Conservation (phyloP, 306 rosid genomes). For the Cicer pinnatifidum region DNA sequence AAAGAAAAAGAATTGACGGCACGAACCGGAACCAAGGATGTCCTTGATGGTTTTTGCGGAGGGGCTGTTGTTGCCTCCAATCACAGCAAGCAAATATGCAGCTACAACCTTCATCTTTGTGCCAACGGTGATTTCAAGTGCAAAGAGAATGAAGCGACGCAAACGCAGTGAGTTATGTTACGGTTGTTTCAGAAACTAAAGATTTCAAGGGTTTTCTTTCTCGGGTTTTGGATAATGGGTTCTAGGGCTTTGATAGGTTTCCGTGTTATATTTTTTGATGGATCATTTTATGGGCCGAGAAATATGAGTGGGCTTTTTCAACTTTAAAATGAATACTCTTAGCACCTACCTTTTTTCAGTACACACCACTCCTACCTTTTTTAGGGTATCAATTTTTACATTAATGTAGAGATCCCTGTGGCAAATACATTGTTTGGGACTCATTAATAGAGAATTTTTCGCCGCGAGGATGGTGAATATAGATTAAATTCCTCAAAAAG, state of each 20-base stretch:
- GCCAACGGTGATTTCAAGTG: constrained; percentile 5
- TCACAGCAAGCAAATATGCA: constrained; percentile 64
- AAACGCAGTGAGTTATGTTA: neutral
- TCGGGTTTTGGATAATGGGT: neutral
- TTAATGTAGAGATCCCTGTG: no score
- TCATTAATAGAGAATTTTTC: no score
- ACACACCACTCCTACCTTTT: neutral
- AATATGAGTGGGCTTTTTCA: neutral
- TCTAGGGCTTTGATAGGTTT: neutral
- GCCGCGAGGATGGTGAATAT: no score
- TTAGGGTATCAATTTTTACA: no score
- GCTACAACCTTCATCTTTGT: constrained; percentile 70
- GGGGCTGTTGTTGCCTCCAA: constrained; percentile 64
- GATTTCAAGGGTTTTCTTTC: neutral
- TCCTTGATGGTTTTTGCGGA: constrained; percentile 49
- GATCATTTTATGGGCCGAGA: neutral
- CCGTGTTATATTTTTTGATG: no score
- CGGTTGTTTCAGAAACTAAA: neutral
- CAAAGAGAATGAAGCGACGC: neutral
- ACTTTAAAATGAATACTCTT: neutral
- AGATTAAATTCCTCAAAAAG: no score
- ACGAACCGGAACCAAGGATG: constrained; percentile 53
- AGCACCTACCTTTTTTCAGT: neutral
- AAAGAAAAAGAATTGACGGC: neutral
- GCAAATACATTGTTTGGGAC: no score